These are phyloP conservation scores for Neopestalotiopsis sp. DNA, from an alignment of 2,329 filamentous ascomycete genomes.

Conservation along the genomic window DNA sequence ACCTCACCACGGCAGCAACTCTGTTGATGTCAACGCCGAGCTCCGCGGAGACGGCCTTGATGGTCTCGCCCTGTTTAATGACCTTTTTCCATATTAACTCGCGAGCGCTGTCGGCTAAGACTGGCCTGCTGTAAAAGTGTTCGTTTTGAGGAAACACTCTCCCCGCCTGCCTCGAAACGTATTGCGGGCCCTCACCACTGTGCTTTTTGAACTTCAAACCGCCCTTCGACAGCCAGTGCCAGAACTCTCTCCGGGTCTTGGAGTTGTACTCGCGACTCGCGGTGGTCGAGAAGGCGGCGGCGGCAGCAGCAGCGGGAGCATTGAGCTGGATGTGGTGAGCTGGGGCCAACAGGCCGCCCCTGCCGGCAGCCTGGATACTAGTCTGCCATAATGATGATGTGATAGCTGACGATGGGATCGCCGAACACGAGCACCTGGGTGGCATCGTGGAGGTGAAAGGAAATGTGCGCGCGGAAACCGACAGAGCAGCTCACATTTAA, in stretches of 20 bases:
- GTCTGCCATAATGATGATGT: slow-evolving; percentile 17
- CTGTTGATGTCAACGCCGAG: slow-evolving; percentile 81
- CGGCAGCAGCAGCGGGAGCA: background rate
- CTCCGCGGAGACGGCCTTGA: slow-evolving; percentile 79
- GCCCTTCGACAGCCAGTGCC: slow-evolving; percentile 11
- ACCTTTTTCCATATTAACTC: slow-evolving; percentile 77
- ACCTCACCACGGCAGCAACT: slow-evolving; percentile 81
- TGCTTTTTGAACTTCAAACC: slow-evolving; percentile 5
- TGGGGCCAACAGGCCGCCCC: background rate
- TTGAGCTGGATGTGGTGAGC: slow-evolving; percentile 3
- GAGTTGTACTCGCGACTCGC: slow-evolving; percentile 10
- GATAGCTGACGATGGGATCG: slow-evolving; percentile 14
- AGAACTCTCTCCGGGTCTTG: slow-evolving; percentile 13
- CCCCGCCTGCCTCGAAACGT: too few species aligned
- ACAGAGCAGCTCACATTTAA: slow-evolving; percentile 8
- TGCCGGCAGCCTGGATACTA: background rate
- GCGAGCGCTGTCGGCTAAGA: slow-evolving; percentile 75
- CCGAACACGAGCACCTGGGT: slow-evolving; percentile 16
- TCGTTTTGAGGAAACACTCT: slow-evolving; percentile 71
- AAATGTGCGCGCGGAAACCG: background rate
- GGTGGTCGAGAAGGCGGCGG: slow-evolving; percentile 18
- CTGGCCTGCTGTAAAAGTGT: slow-evolving; percentile 71
- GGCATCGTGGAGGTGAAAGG: slow-evolving; percentile 13
- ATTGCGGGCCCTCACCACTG: background rate
- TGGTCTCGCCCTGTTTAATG: slow-evolving; percentile 65